A percentile compares a stretch with the other conserved stretches of the same genome.
Conservation (phyloP, 2,329 filamentous ascomycete species). For the Alternaria conjuncta region DNA sequence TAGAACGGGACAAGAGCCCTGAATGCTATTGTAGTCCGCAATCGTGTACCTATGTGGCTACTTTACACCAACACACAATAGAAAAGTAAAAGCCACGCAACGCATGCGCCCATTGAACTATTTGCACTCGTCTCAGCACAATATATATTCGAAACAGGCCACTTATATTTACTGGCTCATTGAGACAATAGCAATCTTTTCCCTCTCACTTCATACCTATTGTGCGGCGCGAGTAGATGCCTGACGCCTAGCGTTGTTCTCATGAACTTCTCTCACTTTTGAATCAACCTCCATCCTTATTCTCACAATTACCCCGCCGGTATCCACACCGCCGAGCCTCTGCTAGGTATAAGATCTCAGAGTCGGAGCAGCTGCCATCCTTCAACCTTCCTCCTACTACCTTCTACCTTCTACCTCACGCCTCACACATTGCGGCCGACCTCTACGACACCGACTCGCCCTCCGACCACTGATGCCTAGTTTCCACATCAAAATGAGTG, state of each 20-base stretch:
- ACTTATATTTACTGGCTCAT: neutral
- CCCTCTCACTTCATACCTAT: neutral
- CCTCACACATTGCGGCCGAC: neutral
- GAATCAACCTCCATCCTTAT: neutral
- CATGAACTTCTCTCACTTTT: neutral
- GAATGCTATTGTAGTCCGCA: neutral
- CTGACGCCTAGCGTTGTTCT: neutral
- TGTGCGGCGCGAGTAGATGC: neutral
- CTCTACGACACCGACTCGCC: neutral
- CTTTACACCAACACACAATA: neutral
- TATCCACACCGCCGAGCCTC: neutral
- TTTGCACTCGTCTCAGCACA: neutral
- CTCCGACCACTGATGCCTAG: too few species aligned
- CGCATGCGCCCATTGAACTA: neutral
- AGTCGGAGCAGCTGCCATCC: neutral
- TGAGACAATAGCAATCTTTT: neutral
- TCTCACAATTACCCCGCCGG: neutral
- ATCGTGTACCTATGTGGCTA: neutral
- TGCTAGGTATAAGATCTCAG: neutral
- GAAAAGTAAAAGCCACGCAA: neutral
- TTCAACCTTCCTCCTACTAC: neutral
- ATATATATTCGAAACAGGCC: neutral
- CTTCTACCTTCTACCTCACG: neutral
- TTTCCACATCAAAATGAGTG: neutral
- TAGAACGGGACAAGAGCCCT: neutral